Base-by-base conservation (phyloP, 331 rosid species). In the Rhamnella rubrinervis region DNA sequence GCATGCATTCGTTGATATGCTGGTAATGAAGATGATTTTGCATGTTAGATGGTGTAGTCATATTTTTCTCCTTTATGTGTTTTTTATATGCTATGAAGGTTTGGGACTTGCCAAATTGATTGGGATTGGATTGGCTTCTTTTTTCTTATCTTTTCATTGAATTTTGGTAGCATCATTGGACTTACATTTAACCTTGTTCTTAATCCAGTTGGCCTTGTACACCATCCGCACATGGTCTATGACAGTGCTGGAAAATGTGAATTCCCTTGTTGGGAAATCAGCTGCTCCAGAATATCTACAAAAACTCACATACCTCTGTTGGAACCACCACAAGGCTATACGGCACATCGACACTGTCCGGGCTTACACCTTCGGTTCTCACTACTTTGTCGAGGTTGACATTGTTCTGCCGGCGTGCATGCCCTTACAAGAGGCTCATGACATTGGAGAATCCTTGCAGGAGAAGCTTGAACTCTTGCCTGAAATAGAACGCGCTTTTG, bases 351-450 rank as follows among this genome's bases (percentile, higher is more conserved):
- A 95, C 31, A 95, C 99, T 0, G 99, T 95, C 37, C 82, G 99
- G 19, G 97, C 99, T 4, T 95, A 95, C 81, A 89, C 99, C 37
- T 91, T 95, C 21, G 99, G 99, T 60, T 91, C 99, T 46, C 99
- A 95, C 88, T 95, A 83, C 84, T 95, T 95, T 51, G 99, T 95
- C 2, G 99, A 95, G 85, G 99, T 95, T 55, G 99, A 95, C 77
- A 95, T 95, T 11, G 99, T 91, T 70, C 84, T 95, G 72, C 96
- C 99, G 49, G 77, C 96, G 1, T 77, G 59, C 72, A 95, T 95
- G 99, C 97, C 96, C 61, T 62, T 95, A 63, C 93, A 84, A 78
- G 89, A 84, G 77, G 99, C 99, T 20, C 99, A 91, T 40, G 99
- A 95, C 84, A 95, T 95, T 7, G 99, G 99, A 1, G 99, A 95